Evolutionary conservation across 139 green algal species (phyloP).

Genomic region (Pleodorina starrii): DNA sequence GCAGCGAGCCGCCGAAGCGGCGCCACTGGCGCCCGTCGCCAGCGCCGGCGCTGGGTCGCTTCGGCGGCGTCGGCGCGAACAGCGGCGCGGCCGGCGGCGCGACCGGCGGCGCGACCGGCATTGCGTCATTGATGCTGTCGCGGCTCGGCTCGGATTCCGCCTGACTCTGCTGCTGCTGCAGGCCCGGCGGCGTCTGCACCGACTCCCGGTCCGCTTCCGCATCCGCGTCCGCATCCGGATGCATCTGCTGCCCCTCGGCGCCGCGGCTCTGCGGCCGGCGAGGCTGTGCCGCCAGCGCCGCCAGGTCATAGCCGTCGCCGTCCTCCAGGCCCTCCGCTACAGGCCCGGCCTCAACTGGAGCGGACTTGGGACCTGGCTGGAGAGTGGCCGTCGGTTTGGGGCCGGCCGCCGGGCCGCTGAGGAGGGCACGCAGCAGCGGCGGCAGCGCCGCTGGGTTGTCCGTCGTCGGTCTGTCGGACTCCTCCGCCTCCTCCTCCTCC

Average conservation of each 20-base stretch:
- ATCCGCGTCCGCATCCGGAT: background rate
- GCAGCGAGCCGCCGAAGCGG: background rate
- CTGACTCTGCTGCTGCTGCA: too few relatives aligned
- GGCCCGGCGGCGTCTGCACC: background rate
- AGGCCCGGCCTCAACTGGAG: background rate
- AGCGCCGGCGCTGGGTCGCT: background rate
- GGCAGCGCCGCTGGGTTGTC: background rate
- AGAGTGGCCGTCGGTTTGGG: too few relatives aligned
- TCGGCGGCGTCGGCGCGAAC: too few relatives aligned
- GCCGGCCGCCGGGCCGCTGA: background rate
- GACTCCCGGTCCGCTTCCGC: background rate
- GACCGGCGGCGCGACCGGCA: background rate
- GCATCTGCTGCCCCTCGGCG: too few relatives aligned
- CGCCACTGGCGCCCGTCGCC: background rate
- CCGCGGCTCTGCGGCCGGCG: too few relatives aligned
- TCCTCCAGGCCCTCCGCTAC: conserved; percentile 5
- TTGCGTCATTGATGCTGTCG: background rate
- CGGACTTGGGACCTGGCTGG: too few relatives aligned
- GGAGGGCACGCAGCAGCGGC: conserved; percentile 3
- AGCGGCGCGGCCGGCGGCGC: background rate
- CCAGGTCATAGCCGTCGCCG: too few relatives aligned
- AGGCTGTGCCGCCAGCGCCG: too few relatives aligned
- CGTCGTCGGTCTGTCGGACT: background rate
- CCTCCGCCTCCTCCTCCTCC: background rate
- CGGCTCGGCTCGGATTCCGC: background rate